phyloP scores from a whole-genome alignment of 75 land plant species.

The Chamaecyparis obtusa region DNA sequence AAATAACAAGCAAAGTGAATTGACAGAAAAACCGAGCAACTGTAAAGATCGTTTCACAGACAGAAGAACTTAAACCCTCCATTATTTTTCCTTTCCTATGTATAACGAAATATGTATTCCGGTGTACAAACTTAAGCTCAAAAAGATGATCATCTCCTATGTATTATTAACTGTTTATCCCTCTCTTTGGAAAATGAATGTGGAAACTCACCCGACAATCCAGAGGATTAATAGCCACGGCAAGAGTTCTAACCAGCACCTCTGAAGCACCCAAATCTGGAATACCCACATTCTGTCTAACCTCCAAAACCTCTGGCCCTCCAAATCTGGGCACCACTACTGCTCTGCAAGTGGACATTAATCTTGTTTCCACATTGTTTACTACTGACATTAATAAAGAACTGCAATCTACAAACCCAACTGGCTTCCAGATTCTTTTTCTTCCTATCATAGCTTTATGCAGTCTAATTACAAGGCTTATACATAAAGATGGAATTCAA shows the following conservation, averaged over 20 bases:
- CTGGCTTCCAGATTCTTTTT: not conserved
- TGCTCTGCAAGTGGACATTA: constrained; percentile 55
- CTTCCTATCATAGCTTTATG: not conserved
- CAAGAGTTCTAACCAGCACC: constrained; percentile 79
- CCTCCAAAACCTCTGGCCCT: constrained; percentile 83
- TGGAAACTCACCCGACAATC: constrained; percentile 61
- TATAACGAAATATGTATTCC: not conserved
- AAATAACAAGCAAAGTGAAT: not conserved
- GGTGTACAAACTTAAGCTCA: not conserved
- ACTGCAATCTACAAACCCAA: not conserved
- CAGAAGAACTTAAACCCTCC: not conserved
- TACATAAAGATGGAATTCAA: not conserved
- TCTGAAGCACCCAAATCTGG: constrained; percentile 77
- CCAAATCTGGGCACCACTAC: constrained; percentile 85
- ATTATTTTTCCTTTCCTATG: not conserved
- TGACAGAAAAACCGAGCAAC: not conserved
- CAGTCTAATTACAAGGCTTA: not conserved
- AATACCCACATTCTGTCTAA: constrained; percentile 42
- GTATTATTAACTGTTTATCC: not conserved
- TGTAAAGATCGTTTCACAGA: not conserved
- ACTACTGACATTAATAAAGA: not conserved
- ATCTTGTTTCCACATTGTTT: not conserved
- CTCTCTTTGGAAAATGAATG: not conserved
- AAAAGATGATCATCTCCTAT: not conserved
- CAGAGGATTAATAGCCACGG: constrained; percentile 86